phyloP scores from a whole-genome alignment of 106 monocot species.

The Dendrobium nobile region DNA sequence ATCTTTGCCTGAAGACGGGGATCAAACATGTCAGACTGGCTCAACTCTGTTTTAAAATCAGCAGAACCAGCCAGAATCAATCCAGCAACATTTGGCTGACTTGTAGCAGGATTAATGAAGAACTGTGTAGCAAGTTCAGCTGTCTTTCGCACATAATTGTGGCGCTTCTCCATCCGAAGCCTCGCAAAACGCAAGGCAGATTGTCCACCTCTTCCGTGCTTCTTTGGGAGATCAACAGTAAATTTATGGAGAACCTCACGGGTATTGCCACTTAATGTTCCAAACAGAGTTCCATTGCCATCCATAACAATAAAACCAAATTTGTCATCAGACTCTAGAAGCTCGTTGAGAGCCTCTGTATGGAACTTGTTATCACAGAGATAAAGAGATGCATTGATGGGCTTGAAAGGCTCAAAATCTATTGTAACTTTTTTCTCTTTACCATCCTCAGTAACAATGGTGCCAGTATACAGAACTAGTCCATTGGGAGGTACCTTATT shows the following conservation, averaged over 20 bases:
- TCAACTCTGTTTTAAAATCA: conserved; percentile 25
- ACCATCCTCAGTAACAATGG: conserved; percentile 18
- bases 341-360: conserved; percentile 20
- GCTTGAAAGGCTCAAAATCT: conserved; percentile 23
- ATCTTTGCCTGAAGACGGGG: conserved; percentile 22
- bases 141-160: conserved; percentile 23
- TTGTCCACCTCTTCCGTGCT: conserved; percentile 24
- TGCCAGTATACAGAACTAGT: conserved; percentile 19
- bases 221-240: conserved; percentile 20
- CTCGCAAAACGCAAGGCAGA: conserved; percentile 16
- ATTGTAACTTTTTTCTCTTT: conserved; percentile 25
- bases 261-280: conserved; percentile 20
- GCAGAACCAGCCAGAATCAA: conserved; percentile 21
- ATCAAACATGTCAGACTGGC: conserved; percentile 27
- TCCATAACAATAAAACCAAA: conserved; percentile 28
- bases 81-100: conserved; percentile 22
- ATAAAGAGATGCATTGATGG: conserved; percentile 22
- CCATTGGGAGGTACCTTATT: conserved; percentile 20
- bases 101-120: conserved; percentile 20
- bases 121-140: conserved; percentile 26
- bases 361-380: conserved; percentile 26
- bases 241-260: conserved; percentile 22
- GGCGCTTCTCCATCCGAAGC: conserved; percentile 23
- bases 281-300: conserved; percentile 21
- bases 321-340: conserved; percentile 21